Evolutionary conservation across 2,329 filamentous ascomycete species (phyloP).

Genomic region (Aureobasidium uvarum): DNA sequence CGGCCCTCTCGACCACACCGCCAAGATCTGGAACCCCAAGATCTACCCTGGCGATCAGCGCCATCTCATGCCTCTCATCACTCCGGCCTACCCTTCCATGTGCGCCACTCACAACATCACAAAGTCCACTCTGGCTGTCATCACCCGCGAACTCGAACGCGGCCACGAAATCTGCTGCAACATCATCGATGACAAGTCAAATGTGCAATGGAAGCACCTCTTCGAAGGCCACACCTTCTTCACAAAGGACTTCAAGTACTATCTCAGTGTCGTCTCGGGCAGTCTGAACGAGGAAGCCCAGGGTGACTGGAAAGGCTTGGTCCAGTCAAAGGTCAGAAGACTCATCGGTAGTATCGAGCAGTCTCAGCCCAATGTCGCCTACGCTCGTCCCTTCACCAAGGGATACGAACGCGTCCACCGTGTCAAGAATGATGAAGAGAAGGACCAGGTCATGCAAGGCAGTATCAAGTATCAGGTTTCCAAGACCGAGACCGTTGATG

Average conservation of each 20-base stretch:
- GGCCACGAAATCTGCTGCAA: conserved; percentile 74
- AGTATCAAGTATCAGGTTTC: conserved; percentile 60
- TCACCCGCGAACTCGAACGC: conserved; percentile 76
- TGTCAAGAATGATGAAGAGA: conserved; percentile 61
- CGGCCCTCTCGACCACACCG: conserved; percentile 63
- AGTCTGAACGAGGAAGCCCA: conserved; percentile 82
- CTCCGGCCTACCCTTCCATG: conserved; percentile 96
- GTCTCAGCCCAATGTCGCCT: conserved; percentile 68
- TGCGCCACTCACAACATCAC: conserved; percentile 95
- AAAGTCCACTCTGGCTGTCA: conserved; percentile 77
- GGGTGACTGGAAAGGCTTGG: conserved; percentile 82
- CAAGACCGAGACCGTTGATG: conserved; percentile 55
- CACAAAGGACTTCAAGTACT: conserved; percentile 90
- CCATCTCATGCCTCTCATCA: conserved; percentile 98
- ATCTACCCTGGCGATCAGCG: conserved; percentile 76
- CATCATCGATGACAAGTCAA: conserved; percentile 65
- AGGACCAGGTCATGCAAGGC: conserved; percentile 62
- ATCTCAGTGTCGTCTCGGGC: conserved; percentile 80
- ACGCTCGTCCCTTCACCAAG: conserved; percentile 91
- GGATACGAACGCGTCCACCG: conserved; percentile 80
- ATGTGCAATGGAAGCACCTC: conserved; percentile 78
- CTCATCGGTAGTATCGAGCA: conserved; percentile 80
- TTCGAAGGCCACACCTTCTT: conserved; percentile 94
- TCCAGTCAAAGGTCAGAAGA: conserved; percentile 88
- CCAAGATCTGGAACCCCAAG: conserved; percentile 92